These are phyloP conservation scores for Tetrahymena thermophila DNA, from an alignment of 73 alveolate genomes.

Conservation along the genomic window DNA sequence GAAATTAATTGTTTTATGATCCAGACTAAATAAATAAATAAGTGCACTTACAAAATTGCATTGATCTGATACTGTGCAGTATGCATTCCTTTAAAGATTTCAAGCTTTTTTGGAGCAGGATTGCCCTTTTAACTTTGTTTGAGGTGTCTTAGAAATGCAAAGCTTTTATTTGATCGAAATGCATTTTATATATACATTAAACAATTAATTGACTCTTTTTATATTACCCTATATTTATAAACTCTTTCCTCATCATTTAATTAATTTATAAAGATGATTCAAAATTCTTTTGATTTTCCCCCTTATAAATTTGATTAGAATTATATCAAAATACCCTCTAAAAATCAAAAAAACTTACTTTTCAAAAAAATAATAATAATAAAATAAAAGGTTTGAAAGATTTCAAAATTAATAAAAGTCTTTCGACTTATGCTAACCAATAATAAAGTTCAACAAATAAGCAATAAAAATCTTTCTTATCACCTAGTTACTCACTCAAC, in stretches of 20 bases:
- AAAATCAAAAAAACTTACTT: background rate
- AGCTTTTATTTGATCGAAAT: background rate
- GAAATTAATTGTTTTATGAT: background rate
- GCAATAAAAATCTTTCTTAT: background rate
- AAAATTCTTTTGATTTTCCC: background rate
- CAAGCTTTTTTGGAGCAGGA: background rate
- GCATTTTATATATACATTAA: background rate
- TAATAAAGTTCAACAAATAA: background rate
- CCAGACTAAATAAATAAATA: background rate
- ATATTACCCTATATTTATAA: background rate
- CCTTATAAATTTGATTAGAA: background rate
- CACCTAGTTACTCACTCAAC: background rate
- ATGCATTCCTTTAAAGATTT: background rate
- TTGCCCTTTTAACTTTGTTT: no score
- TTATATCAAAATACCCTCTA: background rate
- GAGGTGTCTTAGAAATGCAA: background rate
- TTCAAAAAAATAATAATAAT: background rate
- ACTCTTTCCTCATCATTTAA: background rate
- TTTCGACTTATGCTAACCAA: background rate
- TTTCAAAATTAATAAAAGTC: background rate
- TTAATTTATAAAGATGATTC: background rate
- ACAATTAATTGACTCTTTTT: background rate
- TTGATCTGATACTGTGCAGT: background rate
- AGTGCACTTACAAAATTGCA: background rate
- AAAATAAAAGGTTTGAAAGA: background rate